phyloP scores from a whole-genome alignment of 1,139 yeast species.

The Sugiyamaella grinbergsii region DNA sequence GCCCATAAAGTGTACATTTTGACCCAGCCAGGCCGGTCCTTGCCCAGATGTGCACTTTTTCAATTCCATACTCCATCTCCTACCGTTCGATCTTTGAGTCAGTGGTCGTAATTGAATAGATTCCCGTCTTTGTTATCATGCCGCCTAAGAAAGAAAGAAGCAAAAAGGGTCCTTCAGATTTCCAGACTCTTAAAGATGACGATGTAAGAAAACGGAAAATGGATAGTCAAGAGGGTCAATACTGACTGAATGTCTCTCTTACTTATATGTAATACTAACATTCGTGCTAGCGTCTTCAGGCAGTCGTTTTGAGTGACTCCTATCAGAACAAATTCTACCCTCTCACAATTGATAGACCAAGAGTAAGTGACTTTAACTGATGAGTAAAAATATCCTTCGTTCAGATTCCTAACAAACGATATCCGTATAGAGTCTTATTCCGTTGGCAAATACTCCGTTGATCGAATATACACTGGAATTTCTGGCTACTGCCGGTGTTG shows the following conservation, averaged over 20 bases:
- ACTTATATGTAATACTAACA: slow-evolving; percentile 8
- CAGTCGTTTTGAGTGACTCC: slow-evolving; percentile 91
- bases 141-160: slow-evolving; percentile 35
- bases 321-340: slow-evolving; percentile 93
- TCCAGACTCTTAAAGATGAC: slow-evolving; percentile 37
- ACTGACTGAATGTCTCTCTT: neutral
- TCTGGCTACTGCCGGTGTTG: slow-evolving; percentile 85
- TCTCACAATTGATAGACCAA: slow-evolving; percentile 75
- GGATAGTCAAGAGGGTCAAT: neutral
- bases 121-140: slow-evolving; percentile 24
- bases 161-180: slow-evolving; percentile 43
- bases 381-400: too few species aligned
- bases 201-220: slow-evolving; percentile 11
- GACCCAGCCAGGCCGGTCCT: too few species aligned
- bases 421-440: slow-evolving; percentile 65
- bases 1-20: too few species aligned
- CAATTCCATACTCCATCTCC: too few species aligned
- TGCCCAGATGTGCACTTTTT: too few species aligned
- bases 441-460: slow-evolving; percentile 89
- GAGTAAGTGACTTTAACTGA: too few species aligned
- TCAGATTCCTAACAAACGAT: slow-evolving; percentile 1
- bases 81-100: too few species aligned
- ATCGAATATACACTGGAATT: slow-evolving; percentile 94
- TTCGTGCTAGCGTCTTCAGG: slow-evolving; percentile 64
- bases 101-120: neutral